These are phyloP conservation scores for Rhododendron vialii DNA, from an alignment of 148 eudicot genomes.

Conservation along the genomic window DNA sequence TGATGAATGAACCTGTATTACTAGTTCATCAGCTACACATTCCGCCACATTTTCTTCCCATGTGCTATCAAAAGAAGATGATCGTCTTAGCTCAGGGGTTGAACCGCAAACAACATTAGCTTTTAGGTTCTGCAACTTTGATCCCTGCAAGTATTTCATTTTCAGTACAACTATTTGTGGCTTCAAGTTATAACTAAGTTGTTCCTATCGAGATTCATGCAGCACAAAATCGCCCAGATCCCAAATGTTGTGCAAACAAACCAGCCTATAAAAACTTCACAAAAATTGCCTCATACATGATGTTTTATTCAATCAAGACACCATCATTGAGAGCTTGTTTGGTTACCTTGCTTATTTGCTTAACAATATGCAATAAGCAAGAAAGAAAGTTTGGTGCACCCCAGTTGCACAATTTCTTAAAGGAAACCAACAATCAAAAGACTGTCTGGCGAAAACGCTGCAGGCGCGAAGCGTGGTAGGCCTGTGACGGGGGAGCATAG, in stretches of 20 bases:
- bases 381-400: neutral
- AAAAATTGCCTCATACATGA: neutral
- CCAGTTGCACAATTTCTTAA: neutral
- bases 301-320: neutral
- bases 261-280: neutral
- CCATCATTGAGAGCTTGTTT: neutral
- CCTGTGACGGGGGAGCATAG: neutral
- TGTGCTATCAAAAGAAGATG: conserved; percentile 83
- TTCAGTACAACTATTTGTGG: neutral
- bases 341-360: neutral
- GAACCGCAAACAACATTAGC: conserved; percentile 36
- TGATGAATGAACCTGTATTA: conserved; percentile 60
- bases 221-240: neutral
- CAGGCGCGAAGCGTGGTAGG: neutral
- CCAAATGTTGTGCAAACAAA: conserved; percentile 3
- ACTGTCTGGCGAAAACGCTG: neutral
- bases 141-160: conserved; percentile 36
- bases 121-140: conserved; percentile 49
- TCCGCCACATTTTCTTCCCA: conserved; percentile 95
- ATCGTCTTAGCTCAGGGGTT: conserved; percentile 70
- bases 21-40: conserved; percentile 77
- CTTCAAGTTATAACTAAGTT: neutral
- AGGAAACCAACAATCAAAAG: neutral
- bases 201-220: neutral
- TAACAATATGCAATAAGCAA: neutral